Conservation (phyloP, 192 early-diverging fungal genomes). For the Martensiomyces pterosporus region DNA sequence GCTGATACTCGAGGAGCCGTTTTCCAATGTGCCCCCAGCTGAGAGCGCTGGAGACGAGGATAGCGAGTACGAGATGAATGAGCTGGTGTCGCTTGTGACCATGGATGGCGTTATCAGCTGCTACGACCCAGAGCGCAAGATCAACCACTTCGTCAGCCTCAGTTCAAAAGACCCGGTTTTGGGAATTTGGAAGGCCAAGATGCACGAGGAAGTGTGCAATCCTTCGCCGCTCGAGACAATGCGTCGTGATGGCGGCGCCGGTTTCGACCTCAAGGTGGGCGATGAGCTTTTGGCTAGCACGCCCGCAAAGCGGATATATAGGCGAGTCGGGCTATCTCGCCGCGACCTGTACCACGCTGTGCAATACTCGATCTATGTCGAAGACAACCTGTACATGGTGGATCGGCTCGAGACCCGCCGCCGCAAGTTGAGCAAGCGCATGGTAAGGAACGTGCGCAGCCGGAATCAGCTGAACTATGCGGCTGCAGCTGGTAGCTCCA, state of each 20-base stretch:
- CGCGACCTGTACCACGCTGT: slow-evolving; percentile 38
- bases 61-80: slow-evolving; percentile 12
- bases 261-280: slow-evolving; percentile 3
- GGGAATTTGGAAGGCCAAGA: slow-evolving; percentile 51
- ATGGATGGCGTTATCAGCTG: slow-evolving; percentile 46
- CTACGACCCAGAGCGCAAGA: slow-evolving; percentile 43
- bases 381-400: slow-evolving; percentile 30
- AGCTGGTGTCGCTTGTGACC: slow-evolving; percentile 46
- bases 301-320: slow-evolving; percentile 29
- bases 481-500: slow-evolving; percentile 1
- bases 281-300: slow-evolving; percentile 18
- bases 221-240: slow-evolving; percentile 27
- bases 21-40: neutral
- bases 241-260: slow-evolving; percentile 9
- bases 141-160: slow-evolving; percentile 36
- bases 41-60: slow-evolving; percentile 2
- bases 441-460: slow-evolving; percentile 1
- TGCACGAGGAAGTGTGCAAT: slow-evolving; percentile 43
- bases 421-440: slow-evolving; percentile 10
- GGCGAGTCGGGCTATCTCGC: slow-evolving; percentile 41
- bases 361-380: slow-evolving; percentile 29
- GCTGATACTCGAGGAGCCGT: neutral
- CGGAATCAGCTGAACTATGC: slow-evolving; percentile 12
- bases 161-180: slow-evolving; percentile 37
- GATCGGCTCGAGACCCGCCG: slow-evolving; percentile 27